Evolutionary conservation across 371 early-diverging fungal species (phyloP).

Genomic region (Mortierella sp.): DNA sequence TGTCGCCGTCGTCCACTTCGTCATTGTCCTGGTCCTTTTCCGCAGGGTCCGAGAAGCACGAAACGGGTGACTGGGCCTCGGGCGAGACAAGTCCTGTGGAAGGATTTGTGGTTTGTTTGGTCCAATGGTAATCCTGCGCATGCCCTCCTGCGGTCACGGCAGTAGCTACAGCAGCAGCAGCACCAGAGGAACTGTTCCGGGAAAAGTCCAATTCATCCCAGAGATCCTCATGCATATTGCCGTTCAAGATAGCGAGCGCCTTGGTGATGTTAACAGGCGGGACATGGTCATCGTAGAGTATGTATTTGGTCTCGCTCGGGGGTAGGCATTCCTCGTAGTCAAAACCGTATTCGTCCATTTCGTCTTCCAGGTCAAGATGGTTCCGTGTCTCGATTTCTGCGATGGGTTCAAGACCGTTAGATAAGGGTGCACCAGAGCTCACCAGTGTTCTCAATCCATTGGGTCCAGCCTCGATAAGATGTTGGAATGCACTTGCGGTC

Average conservation of each 20-base stretch:
- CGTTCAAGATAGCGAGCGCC: slow-evolving; percentile 37
- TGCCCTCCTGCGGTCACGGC: no score
- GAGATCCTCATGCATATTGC: slow-evolving; percentile 18
- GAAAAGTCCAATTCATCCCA: no score
- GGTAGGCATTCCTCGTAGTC: slow-evolving; percentile 46
- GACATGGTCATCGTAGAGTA: slow-evolving; percentile 50
- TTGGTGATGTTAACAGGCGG: slow-evolving; percentile 30
- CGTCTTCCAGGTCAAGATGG: neutral
- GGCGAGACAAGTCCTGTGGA: slow-evolving; percentile 11
- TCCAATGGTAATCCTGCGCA: no score
- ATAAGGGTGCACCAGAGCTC: neutral
- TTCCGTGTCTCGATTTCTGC: neutral
- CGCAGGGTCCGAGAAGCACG: neutral
- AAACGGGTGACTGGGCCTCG: neutral
- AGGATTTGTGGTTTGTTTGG: neutral
- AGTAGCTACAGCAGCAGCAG: neutral
- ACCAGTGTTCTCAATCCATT: neutral
- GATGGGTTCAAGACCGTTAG: neutral
- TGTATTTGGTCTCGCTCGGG: slow-evolving; percentile 47
- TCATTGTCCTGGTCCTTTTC: neutral
- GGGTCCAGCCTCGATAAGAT: neutral
- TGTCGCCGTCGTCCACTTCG: neutral
- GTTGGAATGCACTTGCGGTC: neutral
- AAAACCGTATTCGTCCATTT: slow-evolving; percentile 16
- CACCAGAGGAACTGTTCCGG: neutral